Evolutionary conservation across 495 filamentous ascomycete genomes (phyloP).

Genomic region (Penicillium pancosmium): DNA sequence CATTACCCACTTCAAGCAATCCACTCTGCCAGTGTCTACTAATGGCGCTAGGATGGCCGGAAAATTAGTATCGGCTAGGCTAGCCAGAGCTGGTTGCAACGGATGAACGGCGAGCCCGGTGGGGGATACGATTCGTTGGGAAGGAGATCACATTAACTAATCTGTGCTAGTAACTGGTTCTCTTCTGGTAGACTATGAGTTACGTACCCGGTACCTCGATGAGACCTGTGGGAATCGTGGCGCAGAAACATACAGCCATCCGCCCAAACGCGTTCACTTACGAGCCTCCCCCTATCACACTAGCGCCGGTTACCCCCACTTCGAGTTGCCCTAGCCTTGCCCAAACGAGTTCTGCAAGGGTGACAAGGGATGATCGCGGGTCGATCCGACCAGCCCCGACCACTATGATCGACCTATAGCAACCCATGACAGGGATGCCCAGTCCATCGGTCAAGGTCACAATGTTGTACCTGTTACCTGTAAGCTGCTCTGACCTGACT

Average conservation of each 20-base stretch:
- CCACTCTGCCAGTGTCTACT: not conserved
- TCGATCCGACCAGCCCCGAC: conserved; percentile 16
- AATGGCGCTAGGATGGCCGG: conserved; percentile 4
- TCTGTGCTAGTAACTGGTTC: not conserved
- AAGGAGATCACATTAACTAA: not conserved
- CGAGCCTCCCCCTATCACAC: not conserved
- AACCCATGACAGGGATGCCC: not conserved
- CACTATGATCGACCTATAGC: conserved; percentile 14
- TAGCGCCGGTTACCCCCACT: conserved; percentile 4
- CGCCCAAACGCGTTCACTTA: conserved; percentile 3
- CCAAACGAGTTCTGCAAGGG: conserved; percentile 20
- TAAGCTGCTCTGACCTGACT: not conserved
- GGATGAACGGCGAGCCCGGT: conserved; percentile 7
- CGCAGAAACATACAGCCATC: conserved; percentile 6
- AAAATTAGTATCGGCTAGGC: conserved; percentile 6
- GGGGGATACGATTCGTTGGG: conserved; percentile 9
- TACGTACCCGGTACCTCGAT: conserved; percentile 1
- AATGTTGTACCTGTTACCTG: conserved; percentile 5
- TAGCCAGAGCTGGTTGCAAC: not conserved
- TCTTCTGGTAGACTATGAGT: not conserved
- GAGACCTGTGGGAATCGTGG: conserved; percentile 8
- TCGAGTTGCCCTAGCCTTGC: not conserved
- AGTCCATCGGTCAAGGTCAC: not conserved
- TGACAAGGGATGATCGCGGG: conserved; percentile 17
- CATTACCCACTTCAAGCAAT: not conserved